Evolutionary conservation across 2,329 filamentous ascomycete genomes (phyloP).

Genomic region (Penicillium sp.): DNA sequence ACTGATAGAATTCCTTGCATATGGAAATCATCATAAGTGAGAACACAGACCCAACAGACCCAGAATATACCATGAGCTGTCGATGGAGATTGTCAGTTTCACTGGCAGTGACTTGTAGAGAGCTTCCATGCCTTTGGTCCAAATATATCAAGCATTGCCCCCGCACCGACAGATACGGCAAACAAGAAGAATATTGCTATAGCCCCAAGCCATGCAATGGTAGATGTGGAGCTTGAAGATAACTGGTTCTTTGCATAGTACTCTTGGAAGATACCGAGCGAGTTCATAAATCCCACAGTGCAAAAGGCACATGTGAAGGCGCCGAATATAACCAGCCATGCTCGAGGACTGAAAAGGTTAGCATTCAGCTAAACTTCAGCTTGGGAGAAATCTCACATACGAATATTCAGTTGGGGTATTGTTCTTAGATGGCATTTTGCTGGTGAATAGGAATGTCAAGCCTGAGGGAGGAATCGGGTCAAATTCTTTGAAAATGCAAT

Average conservation of each 20-base stretch:
- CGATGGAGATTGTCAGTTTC: no score
- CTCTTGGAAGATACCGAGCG: constrained; percentile 39
- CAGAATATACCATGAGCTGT: constrained; percentile 30
- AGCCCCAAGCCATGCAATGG: constrained; percentile 38
- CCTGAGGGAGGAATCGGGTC: no score
- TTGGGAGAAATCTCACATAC: constrained; percentile 12
- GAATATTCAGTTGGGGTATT: constrained; percentile 24
- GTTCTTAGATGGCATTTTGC: neutral
- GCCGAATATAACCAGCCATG: constrained; percentile 32
- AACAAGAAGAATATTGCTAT: constrained; percentile 36
- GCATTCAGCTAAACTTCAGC: neutral
- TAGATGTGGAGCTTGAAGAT: constrained; percentile 26
- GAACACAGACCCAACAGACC: constrained; percentile 31
- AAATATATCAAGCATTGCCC: constrained; percentile 33
- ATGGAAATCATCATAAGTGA: constrained; percentile 40
- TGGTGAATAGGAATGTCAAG: neutral
- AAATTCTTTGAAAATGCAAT: neutral
- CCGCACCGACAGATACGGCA: constrained; percentile 27
- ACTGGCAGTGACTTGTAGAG: no score
- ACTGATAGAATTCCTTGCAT: constrained; percentile 39
- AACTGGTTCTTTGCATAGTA: constrained; percentile 33
- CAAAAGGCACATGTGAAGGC: constrained; percentile 35
- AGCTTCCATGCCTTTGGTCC: constrained; percentile 28
- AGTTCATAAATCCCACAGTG: constrained; percentile 41
- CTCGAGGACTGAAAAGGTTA: neutral